phyloP scores from a whole-genome alignment of 164 flowering plant genomes.

The Magnolia kwangsiensis region DNA sequence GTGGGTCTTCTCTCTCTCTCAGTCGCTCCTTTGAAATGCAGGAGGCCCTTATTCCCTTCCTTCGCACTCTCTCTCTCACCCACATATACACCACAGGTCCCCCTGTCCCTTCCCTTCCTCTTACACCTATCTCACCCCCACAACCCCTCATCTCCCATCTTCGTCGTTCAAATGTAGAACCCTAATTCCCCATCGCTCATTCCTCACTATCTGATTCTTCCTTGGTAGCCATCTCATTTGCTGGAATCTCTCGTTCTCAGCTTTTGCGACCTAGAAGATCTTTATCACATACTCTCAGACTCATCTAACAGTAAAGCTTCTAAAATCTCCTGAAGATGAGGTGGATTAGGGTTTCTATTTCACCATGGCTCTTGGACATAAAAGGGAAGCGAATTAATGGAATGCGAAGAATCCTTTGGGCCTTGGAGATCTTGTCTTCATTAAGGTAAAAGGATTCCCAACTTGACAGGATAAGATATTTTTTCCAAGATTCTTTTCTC shows the following conservation, averaged over 20 bases:
- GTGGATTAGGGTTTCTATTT: conserved; percentile 21
- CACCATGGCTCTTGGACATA: conserved; percentile 83
- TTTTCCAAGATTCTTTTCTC: neutral
- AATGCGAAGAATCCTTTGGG: conserved; percentile 49
- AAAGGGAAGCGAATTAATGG: conserved; percentile 53
- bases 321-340: conserved; percentile 4
- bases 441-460: conserved; percentile 97
- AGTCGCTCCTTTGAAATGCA: no score
- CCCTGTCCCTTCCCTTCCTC: neutral
- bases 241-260: neutral
- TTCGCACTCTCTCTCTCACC: no score
- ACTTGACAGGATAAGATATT: conserved; percentile 94
- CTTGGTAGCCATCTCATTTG: neutral
- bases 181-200: conserved; percentile 1
- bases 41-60: no score
- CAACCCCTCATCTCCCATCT: conserved; percentile 4
- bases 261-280: no score
- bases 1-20: no score
- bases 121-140: neutral
- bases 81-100: no score
- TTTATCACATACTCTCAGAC: no score
- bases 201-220: conserved; percentile 1
- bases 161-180: conserved; percentile 7
- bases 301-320: conserved; percentile 6
- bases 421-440: conserved; percentile 95